Conservation (phyloP, 192 early-diverging fungal species). For the Piromyces sp. region DNA sequence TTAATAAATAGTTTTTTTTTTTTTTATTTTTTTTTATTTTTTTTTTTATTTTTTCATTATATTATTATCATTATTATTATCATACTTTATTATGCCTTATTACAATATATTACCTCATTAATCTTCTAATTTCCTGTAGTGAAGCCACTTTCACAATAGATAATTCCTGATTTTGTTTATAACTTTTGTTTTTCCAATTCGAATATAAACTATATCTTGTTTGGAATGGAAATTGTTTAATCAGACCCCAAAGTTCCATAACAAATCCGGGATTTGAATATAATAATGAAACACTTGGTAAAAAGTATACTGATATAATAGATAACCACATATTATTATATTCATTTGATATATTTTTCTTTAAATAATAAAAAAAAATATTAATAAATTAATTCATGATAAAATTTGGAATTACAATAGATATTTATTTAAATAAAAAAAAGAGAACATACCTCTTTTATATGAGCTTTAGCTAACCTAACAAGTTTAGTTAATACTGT, state of each 20-base stretch:
- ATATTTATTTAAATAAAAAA: too few relatives aligned
- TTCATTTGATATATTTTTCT: neutral
- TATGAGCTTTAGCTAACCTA: slow-evolving; percentile 18
- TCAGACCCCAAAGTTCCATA: slow-evolving; percentile 43
- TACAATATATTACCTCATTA: slow-evolving; percentile 31
- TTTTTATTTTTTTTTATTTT: too few relatives aligned
- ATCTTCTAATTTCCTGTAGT: slow-evolving; percentile 30
- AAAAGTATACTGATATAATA: slow-evolving; percentile 22
- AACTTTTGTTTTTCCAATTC: slow-evolving; percentile 52
- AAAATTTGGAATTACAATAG: too few relatives aligned
- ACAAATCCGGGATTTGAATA: slow-evolving; percentile 46
- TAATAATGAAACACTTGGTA: slow-evolving; percentile 47
- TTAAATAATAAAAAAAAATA: neutral
- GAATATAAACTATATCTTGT: slow-evolving; percentile 55
- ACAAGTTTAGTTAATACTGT: slow-evolving; percentile 18
- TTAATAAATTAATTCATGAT: too few relatives aligned
- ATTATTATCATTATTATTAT: neutral
- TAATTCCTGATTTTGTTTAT: slow-evolving; percentile 32
- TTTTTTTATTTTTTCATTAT: too few relatives aligned
- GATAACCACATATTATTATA: slow-evolving; percentile 18
- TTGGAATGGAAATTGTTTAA: slow-evolving; percentile 36
- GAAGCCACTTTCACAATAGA: slow-evolving; percentile 19
- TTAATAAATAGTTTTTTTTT: too few relatives aligned
- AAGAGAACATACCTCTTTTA: slow-evolving; percentile 6
- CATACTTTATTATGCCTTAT: too few relatives aligned